These are phyloP conservation scores for Candida caryicola DNA, from an alignment of 805 yeast genomes.

Conservation along the genomic window DNA sequence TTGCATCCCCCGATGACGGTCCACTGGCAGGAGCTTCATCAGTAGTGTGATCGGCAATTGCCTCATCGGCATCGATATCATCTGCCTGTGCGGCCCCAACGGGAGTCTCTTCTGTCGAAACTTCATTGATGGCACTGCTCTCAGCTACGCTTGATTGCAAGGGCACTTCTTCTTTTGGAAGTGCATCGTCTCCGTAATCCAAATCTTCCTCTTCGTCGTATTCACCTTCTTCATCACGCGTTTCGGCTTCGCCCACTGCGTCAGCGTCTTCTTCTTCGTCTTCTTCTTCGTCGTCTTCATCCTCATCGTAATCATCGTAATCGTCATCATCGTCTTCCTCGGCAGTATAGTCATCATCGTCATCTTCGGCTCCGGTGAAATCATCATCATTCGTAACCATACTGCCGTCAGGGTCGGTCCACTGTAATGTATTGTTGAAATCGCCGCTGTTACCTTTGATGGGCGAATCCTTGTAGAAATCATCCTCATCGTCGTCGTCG, in stretches of 20 bases:
- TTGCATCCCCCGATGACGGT: too few relatives aligned
- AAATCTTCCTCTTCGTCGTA: constrained; percentile 18
- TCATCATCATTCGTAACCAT: constrained; percentile 12
- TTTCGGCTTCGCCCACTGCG: too few relatives aligned
- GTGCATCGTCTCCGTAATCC: constrained; percentile 13
- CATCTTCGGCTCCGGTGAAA: constrained; percentile 20
- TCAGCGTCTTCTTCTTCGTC: constrained; percentile 29
- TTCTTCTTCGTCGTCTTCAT: constrained; percentile 21
- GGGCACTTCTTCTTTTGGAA: constrained; percentile 12
- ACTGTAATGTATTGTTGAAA: constrained; percentile 8
- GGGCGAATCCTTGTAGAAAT: constrained; percentile 16
- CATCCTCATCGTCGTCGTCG: constrained; percentile 25
- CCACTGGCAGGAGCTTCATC: too few relatives aligned
- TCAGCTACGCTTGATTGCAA: constrained; percentile 2
- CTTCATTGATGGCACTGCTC: background rate
- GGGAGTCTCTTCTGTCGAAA: background rate
- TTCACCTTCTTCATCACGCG: constrained; percentile 23
- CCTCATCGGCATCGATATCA: too few relatives aligned
- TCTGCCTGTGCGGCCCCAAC: background rate
- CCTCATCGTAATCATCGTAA: constrained; percentile 9
- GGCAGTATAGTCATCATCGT: constrained; percentile 17
- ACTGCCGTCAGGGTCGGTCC: constrained; percentile 13
- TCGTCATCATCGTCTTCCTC: constrained; percentile 25
- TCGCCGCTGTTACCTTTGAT: constrained; percentile 12
- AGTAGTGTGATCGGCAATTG: too few relatives aligned